Evolutionary conservation across 352 stramenopile genomes (phyloP), one percentile per base, ranked within the genome.

Genomic region (Pythium sp.): DNA sequence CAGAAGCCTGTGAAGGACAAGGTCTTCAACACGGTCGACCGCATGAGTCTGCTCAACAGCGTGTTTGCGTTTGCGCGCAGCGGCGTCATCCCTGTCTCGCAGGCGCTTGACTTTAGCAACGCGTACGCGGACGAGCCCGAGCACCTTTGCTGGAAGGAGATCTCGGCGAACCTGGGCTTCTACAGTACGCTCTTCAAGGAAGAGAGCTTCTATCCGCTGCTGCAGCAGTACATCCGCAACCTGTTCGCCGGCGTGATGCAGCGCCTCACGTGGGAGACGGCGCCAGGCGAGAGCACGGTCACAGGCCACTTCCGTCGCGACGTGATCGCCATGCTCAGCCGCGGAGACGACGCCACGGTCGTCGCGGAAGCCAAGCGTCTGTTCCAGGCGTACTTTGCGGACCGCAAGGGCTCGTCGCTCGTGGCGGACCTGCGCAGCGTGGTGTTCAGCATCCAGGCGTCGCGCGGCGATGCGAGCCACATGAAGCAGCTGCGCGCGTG

Each of bases 1-100:
- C 77, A 88, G 59, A 73, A 78, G 79, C 75, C 80, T 4, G 85
- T 93, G 58, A 62, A 70, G 2, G 79, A 90, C 26, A 73, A 82
- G 34, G 64, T 65, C 11, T 71, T 99, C 46, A 75, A 72, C 26
- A 69, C 90, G 11, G 79, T 93, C 4, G 97, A 99, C 77, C 90
- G 97, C 9, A 95, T 97, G 68, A 97, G 93, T 41, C 71, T 99
- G 64, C 76, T 99, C 8, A 93, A 85, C 67, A 97, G 98, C 76
- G 83, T 92, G 12, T 99, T 98, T 72, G 82, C 95, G 28, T 90
- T 99, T 59, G 91, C 97, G 15, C 80, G 81, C 22, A 84, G 77
- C 43, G 87, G 86, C 6, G 75, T 85, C 36, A 58, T 92, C 38
- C 70, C 74, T 0, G 67, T 92, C 32, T 72, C 82, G 8, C 69